These are phyloP conservation scores for Cladosporium sp. DNA, from an alignment of 2,329 filamentous ascomycete genomes.

Conservation along the genomic window DNA sequence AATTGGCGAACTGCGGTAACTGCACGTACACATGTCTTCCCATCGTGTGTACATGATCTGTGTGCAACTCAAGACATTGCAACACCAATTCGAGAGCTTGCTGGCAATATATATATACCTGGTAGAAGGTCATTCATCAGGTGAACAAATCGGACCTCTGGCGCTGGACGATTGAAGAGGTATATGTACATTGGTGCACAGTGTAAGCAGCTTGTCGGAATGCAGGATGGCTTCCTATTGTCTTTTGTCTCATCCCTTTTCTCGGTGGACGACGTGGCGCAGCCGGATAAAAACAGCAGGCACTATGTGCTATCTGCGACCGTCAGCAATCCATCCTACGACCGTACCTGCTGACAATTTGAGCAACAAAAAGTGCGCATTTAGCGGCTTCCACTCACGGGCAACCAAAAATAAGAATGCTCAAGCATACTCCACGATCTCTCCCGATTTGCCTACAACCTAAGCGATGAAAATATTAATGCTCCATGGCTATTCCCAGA, in stretches of 20 bases:
- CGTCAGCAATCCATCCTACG: not conserved
- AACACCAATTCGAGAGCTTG: too few species aligned
- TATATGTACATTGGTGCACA: too few species aligned
- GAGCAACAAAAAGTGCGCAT: not conserved
- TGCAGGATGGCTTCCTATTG: not conserved
- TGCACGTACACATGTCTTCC: too few species aligned
- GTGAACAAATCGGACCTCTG: too few species aligned
- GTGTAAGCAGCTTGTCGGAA: not conserved
- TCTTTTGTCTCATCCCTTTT: not conserved
- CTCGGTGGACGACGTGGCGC: not conserved
- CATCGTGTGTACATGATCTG: too few species aligned
- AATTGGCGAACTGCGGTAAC: too few species aligned
- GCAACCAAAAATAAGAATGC: not conserved
- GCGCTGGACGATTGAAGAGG: too few species aligned
- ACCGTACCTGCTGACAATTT: not conserved
- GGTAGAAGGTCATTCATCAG: too few species aligned
- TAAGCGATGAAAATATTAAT: slow-evolving; percentile 14
- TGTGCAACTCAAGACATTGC: too few species aligned
- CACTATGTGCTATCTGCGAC: not conserved
- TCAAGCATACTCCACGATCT: not conserved
- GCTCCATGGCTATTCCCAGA: slow-evolving; percentile 78
- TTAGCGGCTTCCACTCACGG: not conserved
- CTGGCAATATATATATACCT: too few species aligned
- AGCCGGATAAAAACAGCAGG: not conserved
- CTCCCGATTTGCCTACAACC: not conserved